phyloP scores from a whole-genome alignment of 805 yeast species.

The Yarrowia deformans region DNA sequence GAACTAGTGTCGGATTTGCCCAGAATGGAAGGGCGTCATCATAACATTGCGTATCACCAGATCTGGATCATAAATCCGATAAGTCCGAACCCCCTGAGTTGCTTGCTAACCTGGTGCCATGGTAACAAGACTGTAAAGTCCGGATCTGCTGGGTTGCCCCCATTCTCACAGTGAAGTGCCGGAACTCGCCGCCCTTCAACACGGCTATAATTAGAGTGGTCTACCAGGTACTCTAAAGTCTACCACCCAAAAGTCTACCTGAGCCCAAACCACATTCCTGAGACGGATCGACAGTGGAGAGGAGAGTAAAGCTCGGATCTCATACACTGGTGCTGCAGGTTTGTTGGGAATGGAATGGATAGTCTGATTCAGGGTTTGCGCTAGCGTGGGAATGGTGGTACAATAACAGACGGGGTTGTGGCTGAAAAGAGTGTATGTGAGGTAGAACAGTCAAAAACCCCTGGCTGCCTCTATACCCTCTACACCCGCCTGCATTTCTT shows the following conservation, averaged over 20 bases:
- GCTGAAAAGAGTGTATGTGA: too few relatives aligned
- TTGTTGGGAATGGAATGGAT: conserved; percentile 10
- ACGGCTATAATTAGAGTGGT: conserved; percentile 22
- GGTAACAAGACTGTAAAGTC: neutral
- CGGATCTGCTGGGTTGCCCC: conserved; percentile 1
- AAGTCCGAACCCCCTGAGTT: neutral
- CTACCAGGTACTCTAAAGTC: neutral
- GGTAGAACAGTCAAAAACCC: too few relatives aligned
- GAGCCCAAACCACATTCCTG: conserved; percentile 4
- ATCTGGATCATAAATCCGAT: neutral
- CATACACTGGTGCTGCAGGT: neutral
- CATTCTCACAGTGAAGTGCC: conserved; percentile 16
- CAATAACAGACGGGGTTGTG: too few relatives aligned
- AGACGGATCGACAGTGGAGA: conserved; percentile 1
- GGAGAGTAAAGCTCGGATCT: too few relatives aligned
- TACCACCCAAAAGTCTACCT: neutral
- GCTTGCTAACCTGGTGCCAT: neutral
- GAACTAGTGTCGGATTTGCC: neutral
- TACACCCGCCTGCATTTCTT: too few relatives aligned
- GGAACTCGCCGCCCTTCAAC: conserved; percentile 4
- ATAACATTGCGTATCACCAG: neutral
- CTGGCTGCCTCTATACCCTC: too few relatives aligned
- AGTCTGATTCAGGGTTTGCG: conserved; percentile 10
- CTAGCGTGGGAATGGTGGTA: neutral
- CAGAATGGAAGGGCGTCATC: neutral